phyloP scores from a whole-genome alignment of 106 monocot species.

The Acorus calamus region DNA sequence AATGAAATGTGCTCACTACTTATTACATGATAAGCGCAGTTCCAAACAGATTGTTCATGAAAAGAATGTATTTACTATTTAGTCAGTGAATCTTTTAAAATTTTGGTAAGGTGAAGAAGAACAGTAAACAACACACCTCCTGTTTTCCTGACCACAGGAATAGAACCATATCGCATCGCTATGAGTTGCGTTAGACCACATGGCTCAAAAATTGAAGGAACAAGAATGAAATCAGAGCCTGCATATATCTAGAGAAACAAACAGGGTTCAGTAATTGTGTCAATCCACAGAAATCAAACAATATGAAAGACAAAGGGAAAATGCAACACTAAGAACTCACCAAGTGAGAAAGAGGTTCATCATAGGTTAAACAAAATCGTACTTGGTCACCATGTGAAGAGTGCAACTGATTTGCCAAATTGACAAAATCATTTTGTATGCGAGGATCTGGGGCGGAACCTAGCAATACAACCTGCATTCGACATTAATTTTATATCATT shows the following conservation, averaged over 20 bases:
- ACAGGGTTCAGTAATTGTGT: neutral
- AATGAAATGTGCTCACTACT: too few relatives aligned
- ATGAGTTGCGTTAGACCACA: conserved; percentile 91
- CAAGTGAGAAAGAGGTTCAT: conserved; percentile 96
- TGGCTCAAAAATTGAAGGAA: conserved; percentile 95
- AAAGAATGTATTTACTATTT: too few relatives aligned
- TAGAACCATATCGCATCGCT: conserved; percentile 96
- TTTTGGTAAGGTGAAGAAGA: neutral
- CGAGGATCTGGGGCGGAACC: conserved; percentile 94
- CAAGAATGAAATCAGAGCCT: conserved; percentile 89
- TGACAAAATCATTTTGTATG: conserved; percentile 82
- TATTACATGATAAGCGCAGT: too few relatives aligned
- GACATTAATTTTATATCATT: neutral
- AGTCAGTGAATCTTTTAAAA: too few relatives aligned
- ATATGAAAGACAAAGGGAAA: neutral
- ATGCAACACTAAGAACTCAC: conserved; percentile 22
- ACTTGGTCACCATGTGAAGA: conserved; percentile 62
- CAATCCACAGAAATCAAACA: neutral
- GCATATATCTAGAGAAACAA: conserved; percentile 70
- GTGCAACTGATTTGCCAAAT: conserved; percentile 74
- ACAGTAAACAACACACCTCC: conserved; percentile 47
- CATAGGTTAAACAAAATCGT: conserved; percentile 75
- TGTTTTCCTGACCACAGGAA: conserved; percentile 92
- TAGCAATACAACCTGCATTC: conserved; percentile 72
- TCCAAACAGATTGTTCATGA: too few relatives aligned